A percentile compares a stretch with the other conserved stretches of the same genome.
Conservation (phyloP, 352 stramenopile species). For the Pythium scleroteichum region DNA sequence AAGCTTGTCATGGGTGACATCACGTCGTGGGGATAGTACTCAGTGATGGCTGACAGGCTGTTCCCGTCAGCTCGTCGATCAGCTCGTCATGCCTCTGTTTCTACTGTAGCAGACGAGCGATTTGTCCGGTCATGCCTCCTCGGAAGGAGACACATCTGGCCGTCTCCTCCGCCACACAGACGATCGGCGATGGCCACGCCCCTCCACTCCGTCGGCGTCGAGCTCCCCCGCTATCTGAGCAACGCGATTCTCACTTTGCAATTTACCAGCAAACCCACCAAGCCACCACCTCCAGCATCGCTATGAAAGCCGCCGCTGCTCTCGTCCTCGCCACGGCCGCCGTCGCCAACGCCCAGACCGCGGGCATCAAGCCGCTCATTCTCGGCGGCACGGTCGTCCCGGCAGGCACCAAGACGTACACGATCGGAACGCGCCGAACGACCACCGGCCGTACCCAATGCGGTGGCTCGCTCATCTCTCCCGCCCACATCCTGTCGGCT, state of each 20-base stretch:
- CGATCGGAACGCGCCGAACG: constrained; percentile 20
- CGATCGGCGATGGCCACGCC: too few relatives aligned
- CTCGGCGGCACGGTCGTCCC: constrained; percentile 44
- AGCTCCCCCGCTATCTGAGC: too few relatives aligned
- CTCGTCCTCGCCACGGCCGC: constrained; percentile 1
- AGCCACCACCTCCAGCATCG: not conserved
- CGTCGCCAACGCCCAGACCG: not conserved
- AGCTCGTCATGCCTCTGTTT: too few relatives aligned
- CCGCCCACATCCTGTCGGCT: constrained; percentile 41
- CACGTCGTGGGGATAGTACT: too few relatives aligned
- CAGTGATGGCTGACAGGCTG: too few relatives aligned
- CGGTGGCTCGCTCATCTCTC: constrained; percentile 44
- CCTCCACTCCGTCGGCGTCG: too few relatives aligned
- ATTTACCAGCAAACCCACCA: constrained; percentile 10
- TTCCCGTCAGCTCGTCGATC: too few relatives aligned
- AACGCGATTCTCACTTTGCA: constrained; percentile 12
- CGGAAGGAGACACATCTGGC: too few relatives aligned
- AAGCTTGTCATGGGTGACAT: too few relatives aligned
- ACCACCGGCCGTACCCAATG: constrained; percentile 14
- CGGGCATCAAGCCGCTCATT: constrained; percentile 36
- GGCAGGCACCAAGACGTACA: constrained; percentile 36
- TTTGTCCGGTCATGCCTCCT: too few relatives aligned
- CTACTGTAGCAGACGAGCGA: too few relatives aligned
- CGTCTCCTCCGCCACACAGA: too few relatives aligned
- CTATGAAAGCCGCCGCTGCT: constrained; percentile 6